phyloP scores from a whole-genome alignment of 1,284 basidiomycete genomes.

The Inonotus obliquus region DNA sequence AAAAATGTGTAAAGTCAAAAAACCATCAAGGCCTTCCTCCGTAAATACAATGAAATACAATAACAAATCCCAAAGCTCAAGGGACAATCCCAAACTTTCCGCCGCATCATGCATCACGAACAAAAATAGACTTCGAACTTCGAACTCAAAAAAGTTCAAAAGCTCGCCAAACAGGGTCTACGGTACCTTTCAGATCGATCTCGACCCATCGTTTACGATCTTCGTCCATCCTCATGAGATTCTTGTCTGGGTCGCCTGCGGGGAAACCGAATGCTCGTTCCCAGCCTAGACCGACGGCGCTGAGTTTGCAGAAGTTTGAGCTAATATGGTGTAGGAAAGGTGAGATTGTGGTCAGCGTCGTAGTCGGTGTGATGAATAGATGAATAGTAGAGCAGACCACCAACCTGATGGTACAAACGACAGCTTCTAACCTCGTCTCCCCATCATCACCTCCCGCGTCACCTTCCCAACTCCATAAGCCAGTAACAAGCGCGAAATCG shows the following conservation, averaged over 20 bases:
- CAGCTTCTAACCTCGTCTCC: constrained; percentile 45
- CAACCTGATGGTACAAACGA: constrained; percentile 55
- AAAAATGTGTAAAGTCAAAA: no score
- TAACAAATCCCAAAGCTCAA: no score
- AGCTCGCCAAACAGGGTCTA: constrained; percentile 36
- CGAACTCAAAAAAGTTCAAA: constrained; percentile 15
- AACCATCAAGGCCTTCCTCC: no score
- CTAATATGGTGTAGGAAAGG: constrained; percentile 29
- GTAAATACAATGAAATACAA: no score
- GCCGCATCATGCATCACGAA: no score
- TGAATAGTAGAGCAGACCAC: constrained; percentile 25
- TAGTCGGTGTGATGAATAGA: constrained; percentile 6
- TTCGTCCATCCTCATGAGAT: constrained; percentile 33
- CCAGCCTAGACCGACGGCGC: constrained; percentile 60
- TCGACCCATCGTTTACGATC: constrained; percentile 52
- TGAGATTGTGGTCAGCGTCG: background rate
- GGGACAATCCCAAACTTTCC: no score
- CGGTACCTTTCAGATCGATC: constrained; percentile 47
- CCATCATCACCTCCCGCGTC: constrained; percentile 6
- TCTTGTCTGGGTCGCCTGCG: constrained; percentile 29
- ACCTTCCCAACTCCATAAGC: constrained; percentile 46
- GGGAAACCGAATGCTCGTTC: constrained; percentile 53
- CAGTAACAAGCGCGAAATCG: constrained; percentile 58
- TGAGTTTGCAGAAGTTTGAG: constrained; percentile 55
- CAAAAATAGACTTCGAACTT: no score